Percentiles rank a stretch among this genome's conserved stretches.
phyloP scores from a whole-genome alignment of 2,329 filamentous ascomycete species.

The Allantophomopsis lycopodina region DNA sequence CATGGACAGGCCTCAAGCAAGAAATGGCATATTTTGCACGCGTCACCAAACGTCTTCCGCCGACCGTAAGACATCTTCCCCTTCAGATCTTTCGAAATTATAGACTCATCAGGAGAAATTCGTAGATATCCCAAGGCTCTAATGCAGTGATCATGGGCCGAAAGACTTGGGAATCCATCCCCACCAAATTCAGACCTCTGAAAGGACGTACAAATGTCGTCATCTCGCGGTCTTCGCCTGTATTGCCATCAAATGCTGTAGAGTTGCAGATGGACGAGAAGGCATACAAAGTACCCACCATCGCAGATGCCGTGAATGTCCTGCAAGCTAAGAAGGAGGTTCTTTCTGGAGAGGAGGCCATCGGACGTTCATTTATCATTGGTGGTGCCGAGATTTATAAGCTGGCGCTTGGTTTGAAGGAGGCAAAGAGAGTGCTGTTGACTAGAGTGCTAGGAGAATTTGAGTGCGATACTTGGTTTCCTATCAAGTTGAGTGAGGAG shows the following conservation, averaged over 20 bases:
- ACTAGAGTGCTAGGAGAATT: constrained; percentile 57
- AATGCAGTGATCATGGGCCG: constrained; percentile 95
- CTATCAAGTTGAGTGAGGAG: constrained; percentile 32
- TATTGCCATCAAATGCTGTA: background rate
- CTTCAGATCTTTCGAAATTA: background rate
- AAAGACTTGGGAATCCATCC: constrained; percentile 92
- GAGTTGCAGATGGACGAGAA: background rate
- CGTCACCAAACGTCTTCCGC: constrained; percentile 56
- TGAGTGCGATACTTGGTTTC: constrained; percentile 66
- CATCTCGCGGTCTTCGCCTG: constrained; percentile 30
- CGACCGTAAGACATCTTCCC: constrained; percentile 6
- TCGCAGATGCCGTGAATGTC: too few relatives aligned
- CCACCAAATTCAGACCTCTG: constrained; percentile 63
- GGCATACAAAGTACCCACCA: too few relatives aligned
- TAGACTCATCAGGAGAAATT: background rate
- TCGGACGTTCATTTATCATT: constrained; percentile 58
- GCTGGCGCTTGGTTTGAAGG: constrained; percentile 45
- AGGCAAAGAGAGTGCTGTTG: constrained; percentile 50
- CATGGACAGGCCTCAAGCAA: constrained; percentile 77
- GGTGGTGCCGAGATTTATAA: constrained; percentile 80
- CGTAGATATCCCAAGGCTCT: constrained; percentile 6
- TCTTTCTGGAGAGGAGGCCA: background rate
- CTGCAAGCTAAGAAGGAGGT: background rate
- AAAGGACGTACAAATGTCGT: constrained; percentile 72
- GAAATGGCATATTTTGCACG: constrained; percentile 95